Percentiles rank a stretch among this genome's conserved stretches.
Evolutionary conservation across 2,329 filamentous ascomycete species (phyloP).

Genomic region (Ascochyta koolunga): DNA sequence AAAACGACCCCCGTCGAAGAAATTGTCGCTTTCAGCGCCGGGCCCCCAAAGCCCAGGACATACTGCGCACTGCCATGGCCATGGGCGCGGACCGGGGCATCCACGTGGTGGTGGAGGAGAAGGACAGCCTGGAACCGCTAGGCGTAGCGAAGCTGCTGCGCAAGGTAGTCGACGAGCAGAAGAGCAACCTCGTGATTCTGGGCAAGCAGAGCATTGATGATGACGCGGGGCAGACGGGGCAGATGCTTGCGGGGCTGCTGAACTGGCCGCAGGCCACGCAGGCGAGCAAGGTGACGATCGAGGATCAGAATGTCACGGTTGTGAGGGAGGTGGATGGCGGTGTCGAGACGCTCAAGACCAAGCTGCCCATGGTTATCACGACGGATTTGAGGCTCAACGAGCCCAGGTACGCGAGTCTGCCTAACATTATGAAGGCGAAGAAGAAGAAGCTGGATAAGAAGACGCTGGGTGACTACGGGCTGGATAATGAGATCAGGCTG

Average conservation of each 20-base stretch:
- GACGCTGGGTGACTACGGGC: conserved; percentile 75
- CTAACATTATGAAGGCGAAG: conserved; percentile 99
- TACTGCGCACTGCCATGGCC: conserved; percentile 94
- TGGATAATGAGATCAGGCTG: conserved; percentile 75
- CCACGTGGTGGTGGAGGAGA: conserved; percentile 67
- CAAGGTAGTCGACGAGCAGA: conserved; percentile 79
- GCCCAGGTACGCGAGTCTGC: conserved; percentile 91
- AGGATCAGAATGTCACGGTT: conserved; percentile 73
- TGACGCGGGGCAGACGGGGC: conserved; percentile 92
- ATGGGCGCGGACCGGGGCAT: conserved; percentile 95
- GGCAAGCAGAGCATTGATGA: conserved; percentile 99
- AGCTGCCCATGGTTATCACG: conserved; percentile 91
- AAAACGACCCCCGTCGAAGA: conserved; percentile 71
- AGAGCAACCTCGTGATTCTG: conserved; percentile 88
- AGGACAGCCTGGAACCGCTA: conserved; percentile 84
- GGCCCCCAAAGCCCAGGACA: conserved; percentile 87
- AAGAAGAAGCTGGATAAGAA: conserved; percentile 99
- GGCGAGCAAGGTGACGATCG: conserved; percentile 82
- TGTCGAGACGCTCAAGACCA: conserved; percentile 83
- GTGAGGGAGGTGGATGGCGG: conserved; percentile 95
- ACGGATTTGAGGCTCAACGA: conserved; percentile 94
- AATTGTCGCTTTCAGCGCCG: conserved; percentile 87
- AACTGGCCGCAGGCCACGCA: conserved; percentile 96
- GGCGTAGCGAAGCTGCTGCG: conserved; percentile 88
- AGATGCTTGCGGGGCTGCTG: conserved; percentile 93